phyloP scores from a whole-genome alignment of 2,329 filamentous ascomycete species.

The Trichoderma gracile region DNA sequence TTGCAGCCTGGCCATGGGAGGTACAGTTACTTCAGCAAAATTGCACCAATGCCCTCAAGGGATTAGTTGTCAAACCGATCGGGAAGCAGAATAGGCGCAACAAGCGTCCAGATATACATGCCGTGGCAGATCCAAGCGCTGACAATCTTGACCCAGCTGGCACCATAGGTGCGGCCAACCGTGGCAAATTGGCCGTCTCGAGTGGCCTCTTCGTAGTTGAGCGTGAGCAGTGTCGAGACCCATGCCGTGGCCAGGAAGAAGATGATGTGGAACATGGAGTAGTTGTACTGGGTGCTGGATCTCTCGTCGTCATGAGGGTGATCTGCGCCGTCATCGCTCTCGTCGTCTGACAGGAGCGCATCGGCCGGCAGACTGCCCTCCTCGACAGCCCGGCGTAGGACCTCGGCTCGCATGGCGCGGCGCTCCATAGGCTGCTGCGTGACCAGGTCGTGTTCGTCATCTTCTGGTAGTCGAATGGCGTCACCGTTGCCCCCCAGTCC shows the following conservation, averaged over 20 bases:
- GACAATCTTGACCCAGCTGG: conserved; percentile 98
- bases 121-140: conserved; percentile 95
- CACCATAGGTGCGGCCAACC: conserved; percentile 93
- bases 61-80: conserved; percentile 71
- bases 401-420: conserved; percentile 90
- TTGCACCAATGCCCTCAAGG: too few species aligned
- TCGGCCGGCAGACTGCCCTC: conserved; percentile 90
- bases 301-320: conserved; percentile 83
- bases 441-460: conserved; percentile 85
- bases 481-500: conserved; percentile 62
- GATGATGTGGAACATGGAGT: conserved; percentile 93
- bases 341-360: conserved; percentile 74
- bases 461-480: conserved; percentile 61
- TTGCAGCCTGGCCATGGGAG: neutral
- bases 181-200: conserved; percentile 77
- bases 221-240: conserved; percentile 84
- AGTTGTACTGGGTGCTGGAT: conserved; percentile 89
- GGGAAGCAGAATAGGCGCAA: conserved; percentile 82
- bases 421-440: conserved; percentile 78
- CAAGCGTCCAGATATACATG: conserved; percentile 89
- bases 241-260: conserved; percentile 96
- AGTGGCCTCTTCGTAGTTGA: conserved; percentile 68
- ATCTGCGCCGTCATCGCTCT: conserved; percentile 63
- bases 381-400: conserved; percentile 86
- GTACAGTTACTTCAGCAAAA: neutral